Percentiles rank a stretch among this genome's conserved stretches.
Evolutionary conservation across 805 yeast species (phyloP).

Genomic region (Candida coleopterorum): DNA sequence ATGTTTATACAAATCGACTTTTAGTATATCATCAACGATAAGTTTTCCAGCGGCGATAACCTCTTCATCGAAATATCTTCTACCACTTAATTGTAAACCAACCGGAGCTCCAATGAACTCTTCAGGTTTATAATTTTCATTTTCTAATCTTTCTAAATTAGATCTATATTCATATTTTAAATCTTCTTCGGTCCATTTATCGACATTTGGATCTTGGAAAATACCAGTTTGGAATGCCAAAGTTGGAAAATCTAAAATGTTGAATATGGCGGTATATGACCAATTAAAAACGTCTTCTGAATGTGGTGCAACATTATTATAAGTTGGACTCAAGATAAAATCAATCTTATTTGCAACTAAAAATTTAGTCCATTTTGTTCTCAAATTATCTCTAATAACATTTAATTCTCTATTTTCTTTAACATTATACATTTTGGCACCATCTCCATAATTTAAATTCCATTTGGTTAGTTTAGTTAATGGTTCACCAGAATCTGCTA

Average conservation of each 20-base stretch:
- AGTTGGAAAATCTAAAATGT: slow-evolving; percentile 67
- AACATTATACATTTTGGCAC: slow-evolving; percentile 42
- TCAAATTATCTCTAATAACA: slow-evolving; percentile 51
- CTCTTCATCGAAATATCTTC: slow-evolving; percentile 55
- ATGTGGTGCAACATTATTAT: slow-evolving; percentile 65
- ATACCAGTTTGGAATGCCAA: slow-evolving; percentile 61
- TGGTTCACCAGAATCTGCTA: slow-evolving; percentile 68
- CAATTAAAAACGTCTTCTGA: slow-evolving; percentile 63
- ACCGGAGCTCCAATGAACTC: slow-evolving; percentile 51
- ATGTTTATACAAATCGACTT: slow-evolving; percentile 18
- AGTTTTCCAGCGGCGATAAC: slow-evolving; percentile 46
- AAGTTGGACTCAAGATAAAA: slow-evolving; percentile 62
- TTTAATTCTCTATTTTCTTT: slow-evolving; percentile 55
- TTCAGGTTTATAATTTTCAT: slow-evolving; percentile 43
- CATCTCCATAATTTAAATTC: slow-evolving; percentile 55
- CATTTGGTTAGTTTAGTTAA: slow-evolving; percentile 59
- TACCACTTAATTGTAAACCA: slow-evolving; percentile 48
- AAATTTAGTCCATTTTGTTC: slow-evolving; percentile 51
- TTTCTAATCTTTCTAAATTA: slow-evolving; percentile 45
- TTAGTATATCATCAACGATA: slow-evolving; percentile 25
- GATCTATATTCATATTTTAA: slow-evolving; percentile 37
- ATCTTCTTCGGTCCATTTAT: slow-evolving; percentile 39
- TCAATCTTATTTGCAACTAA: slow-evolving; percentile 56
- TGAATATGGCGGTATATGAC: slow-evolving; percentile 77
- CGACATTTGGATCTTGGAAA: slow-evolving; percentile 51